Conservation (phyloP, 257 asterid genomes). For the Scutellaria galericulata region DNA sequence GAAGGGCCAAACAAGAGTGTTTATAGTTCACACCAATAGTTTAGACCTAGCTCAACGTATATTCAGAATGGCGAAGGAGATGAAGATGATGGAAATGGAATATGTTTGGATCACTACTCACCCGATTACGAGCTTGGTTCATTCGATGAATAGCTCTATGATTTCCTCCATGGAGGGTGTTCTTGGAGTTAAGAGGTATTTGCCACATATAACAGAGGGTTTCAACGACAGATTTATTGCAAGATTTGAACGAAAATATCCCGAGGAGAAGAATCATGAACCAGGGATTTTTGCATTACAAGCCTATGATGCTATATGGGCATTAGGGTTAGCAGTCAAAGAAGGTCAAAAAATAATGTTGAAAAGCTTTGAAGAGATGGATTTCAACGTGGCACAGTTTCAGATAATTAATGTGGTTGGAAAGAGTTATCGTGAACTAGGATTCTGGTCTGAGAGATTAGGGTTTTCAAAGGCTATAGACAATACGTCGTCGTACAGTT, state of each 20-base stretch:
- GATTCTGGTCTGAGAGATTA: slow-evolving; percentile 39
- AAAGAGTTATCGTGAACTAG: slow-evolving; percentile 41
- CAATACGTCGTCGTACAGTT: neutral
- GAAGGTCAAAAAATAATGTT: neutral
- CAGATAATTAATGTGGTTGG: slow-evolving; percentile 45
- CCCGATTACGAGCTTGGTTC: slow-evolving; percentile 34
- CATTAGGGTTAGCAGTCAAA: slow-evolving; percentile 36
- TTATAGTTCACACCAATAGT: slow-evolving; percentile 39
- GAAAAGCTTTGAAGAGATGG: neutral
- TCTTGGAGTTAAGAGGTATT: slow-evolving; percentile 35
- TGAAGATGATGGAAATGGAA: slow-evolving; percentile 44
- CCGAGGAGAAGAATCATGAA: slow-evolving; percentile 38
- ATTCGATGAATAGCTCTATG: slow-evolving; percentile 35
- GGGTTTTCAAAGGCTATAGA: slow-evolving; percentile 38
- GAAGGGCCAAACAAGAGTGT: slow-evolving; percentile 43
- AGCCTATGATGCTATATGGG: slow-evolving; percentile 42
- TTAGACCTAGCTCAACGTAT: slow-evolving; percentile 31
- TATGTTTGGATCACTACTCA: slow-evolving; percentile 52
- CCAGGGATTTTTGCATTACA: slow-evolving; percentile 41
- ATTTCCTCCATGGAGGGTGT: slow-evolving; percentile 44
- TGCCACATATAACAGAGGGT: neutral
- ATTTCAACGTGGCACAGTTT: slow-evolving; percentile 22
- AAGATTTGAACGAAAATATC: slow-evolving; percentile 25
- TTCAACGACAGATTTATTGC: slow-evolving; percentile 30
- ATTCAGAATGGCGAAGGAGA: slow-evolving; percentile 39